These are phyloP conservation scores for Colletotrichum tamarilloi DNA, from an alignment of 2,329 filamentous ascomycete species.

Conservation along the genomic window DNA sequence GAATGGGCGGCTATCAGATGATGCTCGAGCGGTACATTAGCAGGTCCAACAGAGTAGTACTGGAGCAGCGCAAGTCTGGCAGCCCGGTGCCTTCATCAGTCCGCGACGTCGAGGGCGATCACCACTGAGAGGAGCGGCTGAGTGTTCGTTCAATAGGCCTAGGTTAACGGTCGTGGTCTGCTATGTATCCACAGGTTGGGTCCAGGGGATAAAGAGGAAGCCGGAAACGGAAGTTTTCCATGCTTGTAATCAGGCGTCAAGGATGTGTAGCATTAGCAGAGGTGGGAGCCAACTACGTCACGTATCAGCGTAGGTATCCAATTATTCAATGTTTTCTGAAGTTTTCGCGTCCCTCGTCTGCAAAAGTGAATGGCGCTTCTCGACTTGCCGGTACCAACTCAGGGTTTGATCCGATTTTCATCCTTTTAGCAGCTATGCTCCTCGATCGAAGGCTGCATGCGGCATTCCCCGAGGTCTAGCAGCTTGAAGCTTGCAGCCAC, in stretches of 20 bases:
- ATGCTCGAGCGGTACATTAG: conserved; percentile 55
- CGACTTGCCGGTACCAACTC: neutral
- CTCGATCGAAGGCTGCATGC: neutral
- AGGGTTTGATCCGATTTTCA: neutral
- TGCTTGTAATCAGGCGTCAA: neutral
- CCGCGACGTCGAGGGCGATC: conserved; percentile 20
- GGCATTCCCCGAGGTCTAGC: neutral
- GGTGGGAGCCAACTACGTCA: conserved; percentile 1
- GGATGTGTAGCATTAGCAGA: neutral
- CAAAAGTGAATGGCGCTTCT: neutral
- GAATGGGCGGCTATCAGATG: conserved; percentile 56
- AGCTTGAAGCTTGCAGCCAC: neutral
- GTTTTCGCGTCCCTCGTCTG: neutral
- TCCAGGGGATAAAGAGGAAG: neutral
- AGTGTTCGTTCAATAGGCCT: neutral
- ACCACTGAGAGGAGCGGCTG: neutral
- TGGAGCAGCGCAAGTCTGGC: conserved; percentile 46
- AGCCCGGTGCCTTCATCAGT: conserved; percentile 41
- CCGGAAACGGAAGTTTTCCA: conserved; percentile 13
- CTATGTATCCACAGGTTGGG: neutral
- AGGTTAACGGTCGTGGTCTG: neutral
- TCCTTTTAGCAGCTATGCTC: neutral
- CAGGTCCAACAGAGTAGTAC: conserved; percentile 42
- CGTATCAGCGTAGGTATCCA: neutral
- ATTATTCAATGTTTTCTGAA: neutral